These are phyloP conservation scores for Themeda triandra DNA, from an alignment of 176 grass and related monocot genomes.

Conservation along the genomic window DNA sequence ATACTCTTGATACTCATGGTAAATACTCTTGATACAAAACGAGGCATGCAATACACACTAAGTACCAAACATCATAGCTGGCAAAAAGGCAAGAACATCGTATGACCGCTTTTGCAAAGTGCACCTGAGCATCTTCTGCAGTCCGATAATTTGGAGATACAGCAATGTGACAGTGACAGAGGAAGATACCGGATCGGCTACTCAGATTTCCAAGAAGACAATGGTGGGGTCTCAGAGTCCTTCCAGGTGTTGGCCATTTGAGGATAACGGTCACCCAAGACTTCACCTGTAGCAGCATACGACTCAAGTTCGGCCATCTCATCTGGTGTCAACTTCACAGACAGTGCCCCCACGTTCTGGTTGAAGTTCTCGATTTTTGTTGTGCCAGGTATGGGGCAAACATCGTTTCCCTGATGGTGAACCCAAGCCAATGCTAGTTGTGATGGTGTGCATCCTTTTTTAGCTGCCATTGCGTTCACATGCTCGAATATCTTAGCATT, in stretches of 20 bases:
- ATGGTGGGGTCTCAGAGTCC: background rate
- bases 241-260: background rate
- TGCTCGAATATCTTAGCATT: background rate
- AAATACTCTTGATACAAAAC: background rate
- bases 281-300: background rate
- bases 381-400: conserved; percentile 65
- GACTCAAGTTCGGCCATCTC: background rate
- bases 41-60: background rate
- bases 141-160: background rate
- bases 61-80: background rate
- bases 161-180: background rate
- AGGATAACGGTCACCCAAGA: background rate
- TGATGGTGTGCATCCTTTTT: background rate
- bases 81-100: background rate
- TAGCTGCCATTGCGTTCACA: background rate
- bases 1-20: background rate
- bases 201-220: background rate
- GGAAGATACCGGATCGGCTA: background rate
- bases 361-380: conserved; percentile 56
- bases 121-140: background rate
- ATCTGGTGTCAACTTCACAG: background rate
- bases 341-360: background rate
- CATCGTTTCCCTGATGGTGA: conserved; percentile 49
- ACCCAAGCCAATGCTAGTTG: conserved; percentile 43
- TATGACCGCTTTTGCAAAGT: background rate